Conservation (phyloP, 2,329 filamentous ascomycete genomes). For the Didymosphaeria variabile region DNA sequence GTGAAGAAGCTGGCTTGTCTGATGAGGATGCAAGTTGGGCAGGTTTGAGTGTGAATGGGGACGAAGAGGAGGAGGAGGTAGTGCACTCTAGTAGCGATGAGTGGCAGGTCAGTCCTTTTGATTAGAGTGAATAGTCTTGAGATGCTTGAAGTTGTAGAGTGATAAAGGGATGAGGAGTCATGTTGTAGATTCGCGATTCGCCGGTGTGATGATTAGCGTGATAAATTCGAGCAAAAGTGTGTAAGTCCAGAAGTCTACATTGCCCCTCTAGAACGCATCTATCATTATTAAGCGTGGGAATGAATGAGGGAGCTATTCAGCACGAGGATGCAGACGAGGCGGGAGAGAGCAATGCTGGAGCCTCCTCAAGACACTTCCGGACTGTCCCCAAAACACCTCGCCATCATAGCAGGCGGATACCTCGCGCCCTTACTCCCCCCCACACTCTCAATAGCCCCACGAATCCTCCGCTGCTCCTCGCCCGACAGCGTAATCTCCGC, state of each 20-base stretch:
- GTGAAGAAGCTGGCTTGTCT: neutral
- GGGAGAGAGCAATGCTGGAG: no score
- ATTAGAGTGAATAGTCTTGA: neutral
- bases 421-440: neutral
- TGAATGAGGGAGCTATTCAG: no score
- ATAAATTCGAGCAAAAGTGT: no score
- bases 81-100: neutral
- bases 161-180: no score
- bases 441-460: neutral
- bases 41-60: neutral
- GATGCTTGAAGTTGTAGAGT: neutral
- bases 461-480: neutral
- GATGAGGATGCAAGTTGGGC: neutral
- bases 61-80: neutral
- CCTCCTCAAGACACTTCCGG: neutral
- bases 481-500: neutral
- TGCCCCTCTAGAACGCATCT: no score
- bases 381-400: neutral
- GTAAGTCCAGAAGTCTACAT: no score
- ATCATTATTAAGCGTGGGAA: no score
- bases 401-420: constrained; percentile 2
- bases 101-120: neutral
- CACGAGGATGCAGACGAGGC: no score
- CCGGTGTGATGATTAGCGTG: no score
- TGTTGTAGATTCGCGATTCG: no score